These are phyloP conservation scores for Phoma sp. DNA, from an alignment of 2,329 filamentous ascomycete genomes.

Conservation along the genomic window DNA sequence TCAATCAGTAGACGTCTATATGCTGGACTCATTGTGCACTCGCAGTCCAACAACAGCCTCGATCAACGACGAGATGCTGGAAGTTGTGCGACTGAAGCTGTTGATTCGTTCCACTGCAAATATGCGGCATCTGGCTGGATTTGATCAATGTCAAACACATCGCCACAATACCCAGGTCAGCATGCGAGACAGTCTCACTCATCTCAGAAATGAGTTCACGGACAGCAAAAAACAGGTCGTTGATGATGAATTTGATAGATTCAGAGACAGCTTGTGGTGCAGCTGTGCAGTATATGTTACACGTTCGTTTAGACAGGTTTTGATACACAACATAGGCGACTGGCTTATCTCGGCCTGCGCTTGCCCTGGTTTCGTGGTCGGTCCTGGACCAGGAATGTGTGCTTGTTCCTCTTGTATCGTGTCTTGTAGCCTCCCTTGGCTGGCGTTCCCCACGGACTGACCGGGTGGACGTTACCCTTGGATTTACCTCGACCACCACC, in stretches of 20 bases:
- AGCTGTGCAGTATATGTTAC: constrained; percentile 25
- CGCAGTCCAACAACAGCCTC: too few species aligned
- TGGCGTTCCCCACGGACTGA: constrained; percentile 94
- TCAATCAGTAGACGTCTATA: too few species aligned
- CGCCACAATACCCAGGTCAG: background rate
- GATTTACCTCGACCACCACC: constrained; percentile 99
- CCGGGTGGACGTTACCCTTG: constrained; percentile 95
- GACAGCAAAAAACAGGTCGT: background rate
- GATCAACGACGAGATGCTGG: too few species aligned
- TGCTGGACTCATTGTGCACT: too few species aligned
- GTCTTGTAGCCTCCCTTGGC: constrained; percentile 93
- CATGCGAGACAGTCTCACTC: background rate
- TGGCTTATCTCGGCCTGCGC: constrained; percentile 58
- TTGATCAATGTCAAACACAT: background rate
- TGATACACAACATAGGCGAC: constrained; percentile 20
- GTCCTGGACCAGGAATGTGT: constrained; percentile 87
- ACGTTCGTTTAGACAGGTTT: constrained; percentile 24
- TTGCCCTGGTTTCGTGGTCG: constrained; percentile 90
- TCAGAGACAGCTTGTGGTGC: constrained; percentile 10
- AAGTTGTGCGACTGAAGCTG: too few species aligned
- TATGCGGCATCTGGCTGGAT: background rate
- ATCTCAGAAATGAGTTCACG: background rate
- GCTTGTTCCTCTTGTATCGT: constrained; percentile 83
- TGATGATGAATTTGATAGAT: constrained; percentile 3
- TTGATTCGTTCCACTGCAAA: background rate